A percentile compares a stretch with the other conserved stretches of the same genome.
Conservation (phyloP, 805 yeast genomes). For the Yarrowia divulgata region DNA sequence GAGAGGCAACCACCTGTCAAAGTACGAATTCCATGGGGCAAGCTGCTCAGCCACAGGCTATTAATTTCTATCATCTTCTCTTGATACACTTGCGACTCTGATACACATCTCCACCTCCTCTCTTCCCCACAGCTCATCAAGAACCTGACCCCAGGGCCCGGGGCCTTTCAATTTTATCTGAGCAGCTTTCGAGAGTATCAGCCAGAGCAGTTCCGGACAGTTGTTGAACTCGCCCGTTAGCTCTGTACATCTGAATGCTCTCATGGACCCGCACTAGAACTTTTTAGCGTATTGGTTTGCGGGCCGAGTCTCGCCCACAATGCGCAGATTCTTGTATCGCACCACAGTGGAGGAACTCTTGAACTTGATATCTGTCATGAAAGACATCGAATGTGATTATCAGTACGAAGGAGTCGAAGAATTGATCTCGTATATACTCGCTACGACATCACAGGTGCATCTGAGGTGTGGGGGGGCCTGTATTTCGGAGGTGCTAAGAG, state of each 20-base stretch:
- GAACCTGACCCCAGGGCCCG: not conserved
- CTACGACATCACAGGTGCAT: not conserved
- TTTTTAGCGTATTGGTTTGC: not conserved
- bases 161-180: not conserved
- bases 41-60: too few species aligned
- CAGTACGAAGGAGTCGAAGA: too few species aligned
- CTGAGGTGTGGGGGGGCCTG: constrained; percentile 13
- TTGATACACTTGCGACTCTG: too few species aligned
- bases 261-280: not conserved
- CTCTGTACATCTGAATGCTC: not conserved
- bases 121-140: too few species aligned
- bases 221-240: not conserved
- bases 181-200: too few species aligned
- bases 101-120: too few species aligned
- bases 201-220: not conserved
- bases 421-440: not conserved
- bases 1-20: too few species aligned
- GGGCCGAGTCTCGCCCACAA: not conserved
- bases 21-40: too few species aligned
- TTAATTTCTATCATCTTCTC: too few species aligned
- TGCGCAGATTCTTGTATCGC: not conserved
- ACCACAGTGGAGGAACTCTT: too few species aligned
- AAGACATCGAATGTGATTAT: too few species aligned
- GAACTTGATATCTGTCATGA: not conserved
- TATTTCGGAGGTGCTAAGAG: not conserved